A percentile compares a stretch with the other conserved stretches of the same genome.
These are phyloP conservation scores for Taphrina wiesneri DNA, from an alignment of 1,139 yeast genomes.

Conservation along the genomic window DNA sequence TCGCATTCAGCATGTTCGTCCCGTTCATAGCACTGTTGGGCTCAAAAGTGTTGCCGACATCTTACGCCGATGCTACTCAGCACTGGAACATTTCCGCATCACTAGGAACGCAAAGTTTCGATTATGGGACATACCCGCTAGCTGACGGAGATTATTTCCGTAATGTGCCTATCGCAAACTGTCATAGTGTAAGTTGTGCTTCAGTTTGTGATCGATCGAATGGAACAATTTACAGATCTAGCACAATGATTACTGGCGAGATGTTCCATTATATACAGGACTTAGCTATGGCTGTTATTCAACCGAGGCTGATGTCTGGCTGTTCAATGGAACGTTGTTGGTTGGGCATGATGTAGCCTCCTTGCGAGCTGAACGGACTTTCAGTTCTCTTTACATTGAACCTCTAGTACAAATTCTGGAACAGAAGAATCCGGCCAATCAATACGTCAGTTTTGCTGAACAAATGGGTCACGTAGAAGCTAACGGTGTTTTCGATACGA, in stretches of 20 bases:
- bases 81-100: slow-evolving; percentile 1
- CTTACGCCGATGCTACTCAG: background rate
- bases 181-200: slow-evolving; percentile 53
- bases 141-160: slow-evolving; percentile 23
- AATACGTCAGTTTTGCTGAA: slow-evolving; percentile 16
- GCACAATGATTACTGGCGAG: slow-evolving; percentile 76
- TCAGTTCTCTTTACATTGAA: slow-evolving; percentile 57
- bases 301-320: slow-evolving; percentile 75
- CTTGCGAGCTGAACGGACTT: slow-evolving; percentile 52
- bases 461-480: background rate
- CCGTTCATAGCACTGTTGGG: slow-evolving; percentile 9
- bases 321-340: slow-evolving; percentile 48
- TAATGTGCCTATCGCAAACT: slow-evolving; percentile 41
- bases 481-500: slow-evolving; percentile 52
- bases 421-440: slow-evolving; percentile 47
- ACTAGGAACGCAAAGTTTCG: slow-evolving; percentile 4
- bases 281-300: slow-evolving; percentile 60
- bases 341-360: slow-evolving; percentile 66
- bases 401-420: slow-evolving; percentile 56
- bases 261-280: slow-evolving; percentile 63
- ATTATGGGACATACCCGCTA: slow-evolving; percentile 24
- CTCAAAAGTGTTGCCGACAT: background rate
- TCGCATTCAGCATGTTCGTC: slow-evolving; percentile 15
- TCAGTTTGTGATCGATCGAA: background rate
- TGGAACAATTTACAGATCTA: background rate